Conservation (phyloP, 768 basidiomycete genomes). For the Paxillus ammoniavirescens region DNA sequence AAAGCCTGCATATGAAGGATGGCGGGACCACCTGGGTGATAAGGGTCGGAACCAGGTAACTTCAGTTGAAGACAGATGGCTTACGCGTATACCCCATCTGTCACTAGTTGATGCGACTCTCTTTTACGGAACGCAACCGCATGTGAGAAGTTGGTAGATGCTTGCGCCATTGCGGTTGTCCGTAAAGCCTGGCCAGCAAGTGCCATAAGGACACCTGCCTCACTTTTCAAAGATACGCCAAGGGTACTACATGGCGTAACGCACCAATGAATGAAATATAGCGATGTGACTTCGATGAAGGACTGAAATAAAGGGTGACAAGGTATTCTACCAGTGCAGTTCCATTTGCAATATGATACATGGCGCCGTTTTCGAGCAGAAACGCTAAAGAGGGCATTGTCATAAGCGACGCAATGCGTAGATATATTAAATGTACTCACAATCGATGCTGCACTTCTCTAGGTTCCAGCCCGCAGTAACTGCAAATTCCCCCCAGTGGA, state of each 20-base stretch:
- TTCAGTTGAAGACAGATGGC: conserved; percentile 24
- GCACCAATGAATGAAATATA: conserved; percentile 61
- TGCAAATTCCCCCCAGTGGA: conserved; percentile 94
- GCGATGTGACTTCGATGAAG: conserved; percentile 57
- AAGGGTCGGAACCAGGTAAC: background rate
- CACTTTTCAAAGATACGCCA: background rate
- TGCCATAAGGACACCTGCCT: conserved; percentile 61
- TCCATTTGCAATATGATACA: conserved; percentile 84
- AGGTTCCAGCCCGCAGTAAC: conserved; percentile 96
- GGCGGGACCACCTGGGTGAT: conserved; percentile 54
- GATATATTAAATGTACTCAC: conserved; percentile 47
- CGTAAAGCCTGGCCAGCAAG: conserved; percentile 74
- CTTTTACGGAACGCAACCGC: conserved; percentile 74
- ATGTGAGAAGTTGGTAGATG: conserved; percentile 92
- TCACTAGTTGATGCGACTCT: conserved; percentile 76
- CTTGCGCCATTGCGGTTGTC: conserved; percentile 95
- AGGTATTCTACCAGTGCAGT: conserved; percentile 81
- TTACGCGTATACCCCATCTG: conserved; percentile 85
- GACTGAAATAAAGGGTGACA: conserved; percentile 62
- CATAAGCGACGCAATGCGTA: conserved; percentile 3
- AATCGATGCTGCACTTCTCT: conserved; percentile 89
- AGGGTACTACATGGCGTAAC: conserved; percentile 16
- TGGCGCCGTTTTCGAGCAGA: conserved; percentile 83
- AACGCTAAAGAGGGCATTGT: conserved; percentile 58
- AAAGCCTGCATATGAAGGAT: conserved; percentile 97